These are phyloP conservation scores for Raphanus sativus DNA, from an alignment of 345 rosid species.

Conservation along the genomic window DNA sequence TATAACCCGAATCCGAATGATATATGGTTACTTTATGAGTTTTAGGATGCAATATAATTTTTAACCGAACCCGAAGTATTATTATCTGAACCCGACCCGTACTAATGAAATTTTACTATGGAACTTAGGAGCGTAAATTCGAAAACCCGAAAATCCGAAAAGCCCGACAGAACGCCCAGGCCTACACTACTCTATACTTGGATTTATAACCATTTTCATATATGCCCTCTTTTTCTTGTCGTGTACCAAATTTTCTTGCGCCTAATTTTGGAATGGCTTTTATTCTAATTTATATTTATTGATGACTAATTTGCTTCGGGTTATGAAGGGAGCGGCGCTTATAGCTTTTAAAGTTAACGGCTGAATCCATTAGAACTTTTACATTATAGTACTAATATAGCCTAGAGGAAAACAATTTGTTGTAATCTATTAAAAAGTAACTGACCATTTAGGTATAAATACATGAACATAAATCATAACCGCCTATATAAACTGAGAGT, in stretches of 20 bases:
- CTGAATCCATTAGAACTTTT: not conserved
- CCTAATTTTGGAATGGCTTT: conserved; percentile 18
- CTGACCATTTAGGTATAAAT: not conserved
- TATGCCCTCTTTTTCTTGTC: not conserved
- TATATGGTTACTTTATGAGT: too few relatives aligned
- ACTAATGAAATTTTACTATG: too few relatives aligned
- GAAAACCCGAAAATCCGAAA: too few relatives aligned
- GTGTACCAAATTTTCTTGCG: not conserved
- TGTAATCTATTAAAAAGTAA: conserved; percentile 10
- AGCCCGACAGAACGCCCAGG: too few relatives aligned
- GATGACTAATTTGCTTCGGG: conserved; percentile 3
- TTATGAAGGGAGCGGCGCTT: not conserved
- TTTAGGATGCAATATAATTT: too few relatives aligned
- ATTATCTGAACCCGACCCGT: too few relatives aligned
- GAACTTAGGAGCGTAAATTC: too few relatives aligned
- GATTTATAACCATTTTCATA: not conserved
- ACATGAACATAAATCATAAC: not conserved
- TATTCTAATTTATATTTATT: not conserved
- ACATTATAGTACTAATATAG: not conserved
- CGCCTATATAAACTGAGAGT: not conserved
- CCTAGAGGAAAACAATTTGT: not conserved
- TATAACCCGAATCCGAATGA: too few relatives aligned
- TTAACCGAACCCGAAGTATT: too few relatives aligned
- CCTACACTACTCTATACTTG: not conserved
- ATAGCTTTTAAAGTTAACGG: not conserved